These are phyloP conservation scores for Uronychia setigera DNA, from an alignment of 73 alveolate genomes.

Conservation along the genomic window DNA sequence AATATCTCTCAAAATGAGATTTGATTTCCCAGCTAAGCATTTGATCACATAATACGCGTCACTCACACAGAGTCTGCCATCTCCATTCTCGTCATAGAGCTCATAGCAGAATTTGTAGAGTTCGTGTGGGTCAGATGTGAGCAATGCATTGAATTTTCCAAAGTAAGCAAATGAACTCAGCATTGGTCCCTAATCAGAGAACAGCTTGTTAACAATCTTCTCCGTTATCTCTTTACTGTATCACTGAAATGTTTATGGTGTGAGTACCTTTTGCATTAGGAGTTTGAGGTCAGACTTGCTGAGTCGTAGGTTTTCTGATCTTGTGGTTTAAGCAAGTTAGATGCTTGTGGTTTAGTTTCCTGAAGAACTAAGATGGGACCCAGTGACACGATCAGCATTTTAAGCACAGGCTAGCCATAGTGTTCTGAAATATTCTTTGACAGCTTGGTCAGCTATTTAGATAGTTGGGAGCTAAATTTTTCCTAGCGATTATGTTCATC, in stretches of 20 bases:
- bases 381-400: neutral
- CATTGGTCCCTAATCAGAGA: neutral
- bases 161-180: neutral
- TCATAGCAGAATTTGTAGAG: neutral
- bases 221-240: neutral
- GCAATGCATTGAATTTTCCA: neutral
- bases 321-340: neutral
- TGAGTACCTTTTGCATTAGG: neutral
- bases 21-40: neutral
- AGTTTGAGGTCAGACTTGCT: neutral
- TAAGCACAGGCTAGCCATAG: neutral
- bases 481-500: neutral
- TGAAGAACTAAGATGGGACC: neutral
- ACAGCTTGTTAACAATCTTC: neutral
- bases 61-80: neutral
- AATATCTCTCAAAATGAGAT: neutral
- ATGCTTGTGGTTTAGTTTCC: neutral
- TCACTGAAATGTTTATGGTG: neutral
- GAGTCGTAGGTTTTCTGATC: neutral
- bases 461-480: neutral
- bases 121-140: neutral
- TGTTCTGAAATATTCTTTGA: neutral
- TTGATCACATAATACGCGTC: neutral
- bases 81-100: neutral
- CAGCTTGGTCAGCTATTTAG: neutral